phyloP scores from a whole-genome alignment of 352 stramenopile genomes.

The Globisporangium nodosum region DNA sequence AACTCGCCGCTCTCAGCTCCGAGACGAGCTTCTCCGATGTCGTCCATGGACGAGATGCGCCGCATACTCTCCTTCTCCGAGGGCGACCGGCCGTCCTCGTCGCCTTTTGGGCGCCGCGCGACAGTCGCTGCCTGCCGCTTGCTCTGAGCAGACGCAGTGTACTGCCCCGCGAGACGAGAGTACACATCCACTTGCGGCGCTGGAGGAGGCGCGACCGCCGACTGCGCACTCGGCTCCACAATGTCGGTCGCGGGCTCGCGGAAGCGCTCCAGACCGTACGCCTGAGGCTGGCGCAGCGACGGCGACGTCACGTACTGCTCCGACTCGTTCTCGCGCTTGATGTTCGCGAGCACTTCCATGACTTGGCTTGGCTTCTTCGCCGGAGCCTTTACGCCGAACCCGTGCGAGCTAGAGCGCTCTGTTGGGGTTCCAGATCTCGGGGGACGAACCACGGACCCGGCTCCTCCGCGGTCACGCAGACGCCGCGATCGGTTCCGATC shows the following conservation, averaged over 20 bases:
- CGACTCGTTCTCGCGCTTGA: conserved; percentile 77
- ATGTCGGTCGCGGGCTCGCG: background rate
- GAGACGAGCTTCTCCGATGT: conserved; percentile 13
- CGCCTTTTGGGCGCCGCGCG: conserved; percentile 26
- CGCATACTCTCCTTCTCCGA: conserved; percentile 17
- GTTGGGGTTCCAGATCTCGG: conserved; percentile 45
- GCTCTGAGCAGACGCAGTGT: conserved; percentile 77
- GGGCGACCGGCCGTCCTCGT: conserved; percentile 22
- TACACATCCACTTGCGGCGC: conserved; percentile 69
- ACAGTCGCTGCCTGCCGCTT: conserved; percentile 52
- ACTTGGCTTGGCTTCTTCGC: conserved; percentile 60
- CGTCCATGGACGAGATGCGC: conserved; percentile 12
- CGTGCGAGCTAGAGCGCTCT: conserved; percentile 37
- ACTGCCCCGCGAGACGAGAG: conserved; percentile 71
- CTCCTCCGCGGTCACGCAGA: conserved; percentile 49
- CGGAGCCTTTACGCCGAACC: conserved; percentile 42
- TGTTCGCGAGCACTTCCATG: conserved; percentile 77
- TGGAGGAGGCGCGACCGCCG: conserved; percentile 36
- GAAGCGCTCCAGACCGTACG: conserved; percentile 26
- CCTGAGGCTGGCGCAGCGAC: conserved; percentile 36
- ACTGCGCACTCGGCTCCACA: conserved; percentile 13
- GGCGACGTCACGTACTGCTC: conserved; percentile 41
- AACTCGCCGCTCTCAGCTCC: conserved; percentile 11
- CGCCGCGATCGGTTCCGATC: conserved; percentile 70
- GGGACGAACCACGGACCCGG: conserved; percentile 27